phyloP scores from a whole-genome alignment of 495 filamentous ascomycete genomes.

The Podospora pseudoanserina region DNA sequence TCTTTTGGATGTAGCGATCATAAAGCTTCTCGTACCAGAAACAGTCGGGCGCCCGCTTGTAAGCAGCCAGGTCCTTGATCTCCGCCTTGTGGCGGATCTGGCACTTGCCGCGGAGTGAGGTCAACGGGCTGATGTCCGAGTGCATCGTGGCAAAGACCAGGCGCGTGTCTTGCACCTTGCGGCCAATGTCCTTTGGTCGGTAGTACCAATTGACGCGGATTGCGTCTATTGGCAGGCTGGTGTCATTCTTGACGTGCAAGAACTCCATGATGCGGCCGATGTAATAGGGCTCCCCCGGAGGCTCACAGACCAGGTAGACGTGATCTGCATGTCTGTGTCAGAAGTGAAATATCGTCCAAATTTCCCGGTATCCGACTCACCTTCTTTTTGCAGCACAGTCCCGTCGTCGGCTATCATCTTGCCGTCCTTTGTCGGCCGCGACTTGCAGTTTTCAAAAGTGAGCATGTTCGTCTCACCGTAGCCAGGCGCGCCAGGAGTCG shows the following conservation, averaged over 20 bases:
- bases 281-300: slow-evolving; percentile 97
- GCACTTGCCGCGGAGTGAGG: slow-evolving; percentile 89
- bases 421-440: slow-evolving; percentile 63
- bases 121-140: slow-evolving; percentile 90
- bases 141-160: slow-evolving; percentile 96
- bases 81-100: slow-evolving; percentile 81
- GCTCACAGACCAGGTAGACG: slow-evolving; percentile 95
- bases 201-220: slow-evolving; percentile 98
- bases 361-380: slow-evolving; percentile 51
- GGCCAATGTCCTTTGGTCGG: slow-evolving; percentile 89
- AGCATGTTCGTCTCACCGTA: slow-evolving; percentile 73
- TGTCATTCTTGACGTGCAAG: slow-evolving; percentile 72
- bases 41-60: slow-evolving; percentile 74
- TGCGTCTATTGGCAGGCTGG: slow-evolving; percentile 70
- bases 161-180: slow-evolving; percentile 83
- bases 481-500: slow-evolving; percentile 25
- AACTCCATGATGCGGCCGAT: slow-evolving; percentile 98
- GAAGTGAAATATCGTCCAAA: slow-evolving; percentile 21
- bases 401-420: slow-evolving; percentile 88
- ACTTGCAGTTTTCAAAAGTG: slow-evolving; percentile 69
- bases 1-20: slow-evolving; percentile 95
- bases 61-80: slow-evolving; percentile 76
- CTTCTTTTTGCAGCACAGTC: slow-evolving; percentile 75
- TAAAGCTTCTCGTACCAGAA: slow-evolving; percentile 99
- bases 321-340: slow-evolving; percentile 64